Evolutionary conservation across 192 early-diverging fungal genomes (phyloP), one percentile per base, ranked within the genome.

Genomic region (Dispira parvispora): DNA sequence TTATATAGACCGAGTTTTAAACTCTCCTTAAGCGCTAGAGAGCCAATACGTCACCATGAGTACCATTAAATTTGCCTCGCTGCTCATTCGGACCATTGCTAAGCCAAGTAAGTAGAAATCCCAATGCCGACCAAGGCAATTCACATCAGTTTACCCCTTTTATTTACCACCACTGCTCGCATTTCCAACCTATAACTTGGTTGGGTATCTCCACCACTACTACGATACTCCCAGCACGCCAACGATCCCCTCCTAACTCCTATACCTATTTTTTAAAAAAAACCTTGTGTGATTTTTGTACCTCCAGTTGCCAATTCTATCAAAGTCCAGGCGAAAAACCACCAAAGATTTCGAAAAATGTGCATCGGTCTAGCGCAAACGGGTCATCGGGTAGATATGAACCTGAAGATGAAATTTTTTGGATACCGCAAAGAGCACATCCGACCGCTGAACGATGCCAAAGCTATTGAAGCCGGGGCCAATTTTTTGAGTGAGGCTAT

Each of bases 361-460:
- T 89, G 88, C 66, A 89, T 89, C 62, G 77, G 78, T 58, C 75
- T 89, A 2, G 88, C 88, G 2, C 87, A 88, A 77, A 68, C 69
- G 43, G 77, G 84, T 2, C 85, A 87, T 55, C 73, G 80, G n/a
- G 71, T 83, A n/a, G 88, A 89, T 68, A 89, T 89, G 83, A 84
- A 80, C 52, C 77, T 85, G 65, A 87, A 87, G 67, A 87, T 89
- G 85, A 78, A 78, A 55, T 80, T 89, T 43, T 70, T 89, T n/a
- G 84, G 85, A 18, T 86, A 87, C 67, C 80, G 81, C 56, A 75
- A 78, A 47, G 88, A 87, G 61, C 72, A 77, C 47, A 86, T 89
- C 56, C 80, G 88, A 42, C 88, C 88, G 42, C 68, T 89, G 54
- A 89, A 87, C 66, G 85, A 89, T 55, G 77, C 81, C 20, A 85